Base-by-base conservation (phyloP, 768 basidiomycete genomes). In the Boletus tomentosulus region DNA sequence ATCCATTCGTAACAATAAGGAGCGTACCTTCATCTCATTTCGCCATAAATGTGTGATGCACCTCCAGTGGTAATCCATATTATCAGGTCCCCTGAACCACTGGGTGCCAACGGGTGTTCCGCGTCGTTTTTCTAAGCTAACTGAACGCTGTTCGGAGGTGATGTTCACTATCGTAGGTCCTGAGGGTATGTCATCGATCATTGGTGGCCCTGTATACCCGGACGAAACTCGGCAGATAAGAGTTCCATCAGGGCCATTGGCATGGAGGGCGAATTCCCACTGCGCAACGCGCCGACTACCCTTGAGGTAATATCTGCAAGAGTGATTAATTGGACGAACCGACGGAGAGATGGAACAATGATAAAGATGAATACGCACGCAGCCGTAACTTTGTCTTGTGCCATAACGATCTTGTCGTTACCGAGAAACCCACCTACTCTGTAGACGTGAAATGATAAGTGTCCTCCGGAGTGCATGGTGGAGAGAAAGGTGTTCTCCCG, bases 1-100 rank as follows among this genome's bases (percentile, higher is more conserved):
- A 24, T 37, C 28, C 11, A 19, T 19, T 19, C 22, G 12, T 31
- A 11, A 19, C 9, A 35, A 11, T 11, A 31, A 44, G 8, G 35
- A 30, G 39, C 57, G 30, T 28, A 66, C 67, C 60, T 61, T 41
- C 68, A 68, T 68, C n/a, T 52, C 55, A 42, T 55, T 54, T 37
- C 59, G 50, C 58, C 60, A 66, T 7, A 54, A 24, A 35, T 31
- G 24, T 10, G 11, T 39, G 19, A 33, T 56, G 10, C 45, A 50
- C 53, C 34, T 52, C 68, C 67, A 68, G 7, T 53, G 51, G 43
- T 70, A 66, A 16, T 56, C 59, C 12, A 43, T 57, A 39, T 59
- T 46, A 34, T 64, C 63, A 16, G 57, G 63, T n/a, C 61, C 68
- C 34, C 37, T 55, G 46, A 68, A 68, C 56, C 59, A 70, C 30